Conservation (phyloP, 768 basidiomycete species). For the Neoboletus subvelutipes region DNA sequence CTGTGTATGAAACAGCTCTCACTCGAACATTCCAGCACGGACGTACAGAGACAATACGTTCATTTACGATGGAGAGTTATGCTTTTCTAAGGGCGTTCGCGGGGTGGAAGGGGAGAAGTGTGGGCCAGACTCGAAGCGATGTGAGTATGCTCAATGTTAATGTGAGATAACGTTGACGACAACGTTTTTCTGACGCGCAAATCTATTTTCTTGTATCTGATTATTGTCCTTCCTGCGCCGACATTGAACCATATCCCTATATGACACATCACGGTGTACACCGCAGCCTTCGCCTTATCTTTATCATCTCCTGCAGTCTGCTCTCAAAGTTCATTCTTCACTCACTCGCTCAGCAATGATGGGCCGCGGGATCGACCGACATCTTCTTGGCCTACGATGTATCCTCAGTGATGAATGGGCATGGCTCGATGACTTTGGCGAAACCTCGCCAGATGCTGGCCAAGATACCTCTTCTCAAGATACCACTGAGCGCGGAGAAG, state of each 20-base stretch:
- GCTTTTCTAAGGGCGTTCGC: conserved; percentile 42
- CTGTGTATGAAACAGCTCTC: conserved; percentile 91
- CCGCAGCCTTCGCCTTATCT: conserved; percentile 26
- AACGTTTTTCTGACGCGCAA: conserved; percentile 1
- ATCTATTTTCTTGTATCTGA: conserved; percentile 30
- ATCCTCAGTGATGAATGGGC: conserved; percentile 46
- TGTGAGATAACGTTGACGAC: background rate
- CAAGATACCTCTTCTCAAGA: conserved; percentile 7
- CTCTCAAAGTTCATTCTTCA: conserved; percentile 66
- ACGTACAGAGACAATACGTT: conserved; percentile 87
- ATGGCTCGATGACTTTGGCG: conserved; percentile 23
- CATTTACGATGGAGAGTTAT: conserved; percentile 69
- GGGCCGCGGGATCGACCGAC: conserved; percentile 86
- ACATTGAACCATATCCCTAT: background rate
- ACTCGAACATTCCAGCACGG: conserved; percentile 86
- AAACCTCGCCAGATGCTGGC: background rate
- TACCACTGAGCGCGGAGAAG: background rate
- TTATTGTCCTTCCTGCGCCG: background rate
- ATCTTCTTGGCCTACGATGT: conserved; percentile 80
- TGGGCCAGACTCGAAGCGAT: background rate
- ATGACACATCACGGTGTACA: background rate
- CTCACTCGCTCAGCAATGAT: conserved; percentile 77
- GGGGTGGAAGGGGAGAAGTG: conserved; percentile 15
- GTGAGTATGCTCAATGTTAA: conserved; percentile 10
- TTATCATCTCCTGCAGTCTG: conserved; percentile 57